Base-by-base conservation (phyloP, 2,329 filamentous ascomycete genomes). In the Colletotrichum liaoningense region DNA sequence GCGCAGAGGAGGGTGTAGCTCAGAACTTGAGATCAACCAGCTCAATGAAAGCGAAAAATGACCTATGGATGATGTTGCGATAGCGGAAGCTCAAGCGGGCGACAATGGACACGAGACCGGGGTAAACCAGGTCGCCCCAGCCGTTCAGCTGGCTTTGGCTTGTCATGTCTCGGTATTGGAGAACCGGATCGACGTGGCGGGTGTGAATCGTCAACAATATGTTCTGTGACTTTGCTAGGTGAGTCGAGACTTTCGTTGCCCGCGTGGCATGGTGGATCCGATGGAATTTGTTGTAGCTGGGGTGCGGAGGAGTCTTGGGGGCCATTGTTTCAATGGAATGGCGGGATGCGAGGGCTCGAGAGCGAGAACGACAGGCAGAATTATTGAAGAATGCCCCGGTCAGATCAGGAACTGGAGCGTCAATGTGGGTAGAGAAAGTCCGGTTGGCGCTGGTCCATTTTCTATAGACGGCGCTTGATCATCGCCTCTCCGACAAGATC, bases 171-270 rank as follows among this genome's bases (percentile, higher is more conserved):
- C 58, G 65, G 69, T 66, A 69, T 38, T 49, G 54, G 42, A 22
- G 58, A 58, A 63, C 65, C 59, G 65, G 69, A 72, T 72, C 65
- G 52, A 14, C 69, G 14, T 28, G 30, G 26, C 24, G 63, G 26
- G 38, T 57, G 63, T 38, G 30, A 28, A 55, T 60, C 64, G 57
- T 57, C 22, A 9, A 35, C 19, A 49, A n/a, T 2, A 19, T 49
- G 42, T n/a, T 49, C 16, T 4, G 16, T 35, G 56, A 56, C 54
- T 56, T 3, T 56, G 54, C 54, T 19, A 30, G 14, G 24, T 19
- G 54, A 56, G 38, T 26, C 11, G n/a, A 60, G 58, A 60, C 35
- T 52, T 22, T 8, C 19, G 8, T 49, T 55, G 56, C 67, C 63
- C 63, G 69, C 63, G 49, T 63, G 63, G 42, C 30, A 33, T 35